A percentile compares a stretch with the other conserved stretches of the same genome.
Evolutionary conservation across 2,329 filamentous ascomycete species (phyloP).

Genomic region (Lachnellula suecica): DNA sequence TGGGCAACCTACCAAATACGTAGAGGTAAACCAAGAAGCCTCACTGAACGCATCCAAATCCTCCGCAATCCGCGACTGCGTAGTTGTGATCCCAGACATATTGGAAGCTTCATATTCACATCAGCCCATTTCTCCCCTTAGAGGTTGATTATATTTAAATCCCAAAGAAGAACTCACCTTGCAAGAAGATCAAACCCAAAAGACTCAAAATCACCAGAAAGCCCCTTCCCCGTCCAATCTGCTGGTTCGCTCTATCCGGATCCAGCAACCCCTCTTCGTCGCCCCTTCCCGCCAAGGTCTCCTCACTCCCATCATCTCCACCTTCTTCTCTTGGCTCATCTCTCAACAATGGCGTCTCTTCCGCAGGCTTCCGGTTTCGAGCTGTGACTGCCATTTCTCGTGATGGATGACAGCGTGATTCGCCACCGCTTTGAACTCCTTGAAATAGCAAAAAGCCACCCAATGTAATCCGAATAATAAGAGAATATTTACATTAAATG

Average conservation of each 20-base stretch:
- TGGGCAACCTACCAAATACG: slow-evolving; percentile 58
- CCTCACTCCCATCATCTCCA: slow-evolving; percentile 15
- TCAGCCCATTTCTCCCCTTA: background rate
- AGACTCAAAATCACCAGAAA: slow-evolving; percentile 51
- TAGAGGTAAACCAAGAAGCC: slow-evolving; percentile 78
- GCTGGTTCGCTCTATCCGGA: slow-evolving; percentile 28
- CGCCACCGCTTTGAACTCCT: too few species aligned
- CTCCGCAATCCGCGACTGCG: slow-evolving; percentile 72
- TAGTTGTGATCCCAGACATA: slow-evolving; percentile 79
- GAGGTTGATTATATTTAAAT: too few species aligned
- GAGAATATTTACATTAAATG: too few species aligned
- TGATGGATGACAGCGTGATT: too few species aligned
- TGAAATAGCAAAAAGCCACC: too few species aligned
- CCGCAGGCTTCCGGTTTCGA: background rate
- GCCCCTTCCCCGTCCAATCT: slow-evolving; percentile 33
- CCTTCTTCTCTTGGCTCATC: slow-evolving; percentile 1
- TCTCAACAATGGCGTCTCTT: slow-evolving; percentile 24
- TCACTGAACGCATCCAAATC: slow-evolving; percentile 73
- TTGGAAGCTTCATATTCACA: slow-evolving; percentile 46
- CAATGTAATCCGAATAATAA: too few species aligned
- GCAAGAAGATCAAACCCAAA: slow-evolving; percentile 58
- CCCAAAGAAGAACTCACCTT: slow-evolving; percentile 49
- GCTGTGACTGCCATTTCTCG: background rate
- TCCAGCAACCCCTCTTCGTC: slow-evolving; percentile 22
- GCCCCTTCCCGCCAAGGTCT: slow-evolving; percentile 16